Evolutionary conservation across 208 protist genomes (phyloP).

Genomic region (Acanthamoeba healyi): DNA sequence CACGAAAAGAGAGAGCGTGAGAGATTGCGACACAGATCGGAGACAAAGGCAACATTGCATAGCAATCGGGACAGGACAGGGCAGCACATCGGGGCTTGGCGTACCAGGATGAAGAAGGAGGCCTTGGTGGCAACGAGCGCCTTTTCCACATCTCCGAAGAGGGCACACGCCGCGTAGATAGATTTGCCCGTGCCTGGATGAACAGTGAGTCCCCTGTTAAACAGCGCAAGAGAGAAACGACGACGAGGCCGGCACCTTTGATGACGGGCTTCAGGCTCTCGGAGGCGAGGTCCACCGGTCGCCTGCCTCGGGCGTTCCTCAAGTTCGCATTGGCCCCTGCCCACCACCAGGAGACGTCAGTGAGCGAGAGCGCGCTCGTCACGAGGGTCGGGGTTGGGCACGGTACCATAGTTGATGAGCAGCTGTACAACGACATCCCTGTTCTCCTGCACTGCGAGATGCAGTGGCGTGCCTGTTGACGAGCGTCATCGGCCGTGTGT

Average conservation of each 20-base stretch:
- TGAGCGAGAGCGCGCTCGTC: too few relatives aligned
- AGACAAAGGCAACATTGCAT: not conserved
- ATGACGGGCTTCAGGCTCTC: slow-evolving; percentile 16
- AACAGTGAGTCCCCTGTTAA: not conserved
- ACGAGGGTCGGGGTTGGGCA: too few relatives aligned
- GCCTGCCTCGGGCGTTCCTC: not conserved
- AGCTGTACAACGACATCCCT: not conserved
- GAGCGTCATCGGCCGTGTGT: too few relatives aligned
- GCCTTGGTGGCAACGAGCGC: slow-evolving; percentile 17
- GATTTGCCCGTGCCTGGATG: not conserved
- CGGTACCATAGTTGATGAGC: slow-evolving; percentile 5
- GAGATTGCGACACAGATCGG: too few relatives aligned
- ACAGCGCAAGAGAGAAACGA: not conserved
- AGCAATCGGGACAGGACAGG: too few relatives aligned
- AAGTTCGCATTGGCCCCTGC: not conserved
- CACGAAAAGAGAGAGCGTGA: not conserved
- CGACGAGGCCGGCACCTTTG: not conserved
- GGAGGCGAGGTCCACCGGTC: not conserved
- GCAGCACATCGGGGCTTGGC: not conserved
- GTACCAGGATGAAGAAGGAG: slow-evolving; percentile 13
- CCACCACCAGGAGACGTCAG: too few relatives aligned
- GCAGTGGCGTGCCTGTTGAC: not conserved
- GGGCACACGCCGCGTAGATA: not conserved
- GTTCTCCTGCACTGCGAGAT: slow-evolving; percentile 8
- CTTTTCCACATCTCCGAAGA: slow-evolving; percentile 9